These are phyloP conservation scores for Gilbertella persicaria DNA, from an alignment of 371 early-diverging fungal genomes.

Conservation along the genomic window DNA sequence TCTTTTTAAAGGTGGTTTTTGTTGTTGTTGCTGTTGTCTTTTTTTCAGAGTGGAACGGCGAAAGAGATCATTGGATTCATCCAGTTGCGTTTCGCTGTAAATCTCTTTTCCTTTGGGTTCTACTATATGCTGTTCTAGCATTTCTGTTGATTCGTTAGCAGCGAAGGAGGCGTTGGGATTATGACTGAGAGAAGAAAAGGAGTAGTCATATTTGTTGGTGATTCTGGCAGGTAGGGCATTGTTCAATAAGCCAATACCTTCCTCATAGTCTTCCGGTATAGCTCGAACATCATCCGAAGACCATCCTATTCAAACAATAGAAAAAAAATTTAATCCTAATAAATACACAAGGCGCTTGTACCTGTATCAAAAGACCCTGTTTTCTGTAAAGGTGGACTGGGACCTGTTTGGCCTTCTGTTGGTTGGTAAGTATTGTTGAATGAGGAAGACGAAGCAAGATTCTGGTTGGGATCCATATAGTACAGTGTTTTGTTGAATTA, in stretches of 20 bases:
- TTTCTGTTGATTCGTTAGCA: conserved; percentile 39
- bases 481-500: neutral
- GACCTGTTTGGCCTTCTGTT: neutral
- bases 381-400: conserved; percentile 4
- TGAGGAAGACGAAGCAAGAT: neutral
- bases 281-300: conserved; percentile 34
- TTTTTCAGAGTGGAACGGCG: conserved; percentile 4
- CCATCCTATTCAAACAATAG: conserved; percentile 7
- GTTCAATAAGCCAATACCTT: conserved; percentile 23
- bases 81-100: neutral
- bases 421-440: neutral
- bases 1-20: conserved; percentile 4
- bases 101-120: neutral
- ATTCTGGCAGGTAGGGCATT: conserved; percentile 1
- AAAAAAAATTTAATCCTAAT: neutral
- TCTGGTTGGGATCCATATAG: neutral
- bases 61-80: neutral
- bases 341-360: neutral
- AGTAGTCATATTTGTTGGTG: conserved; percentile 17
- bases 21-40: neutral
- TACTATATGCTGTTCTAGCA: conserved; percentile 20
- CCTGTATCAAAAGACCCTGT: conserved; percentile 21
- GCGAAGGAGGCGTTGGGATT: conserved; percentile 5
- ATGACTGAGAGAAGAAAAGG: conserved; percentile 27
- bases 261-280: conserved; percentile 39